Conservation (phyloP, 495 filamentous ascomycete species). For the Aspergillus panamensis region DNA sequence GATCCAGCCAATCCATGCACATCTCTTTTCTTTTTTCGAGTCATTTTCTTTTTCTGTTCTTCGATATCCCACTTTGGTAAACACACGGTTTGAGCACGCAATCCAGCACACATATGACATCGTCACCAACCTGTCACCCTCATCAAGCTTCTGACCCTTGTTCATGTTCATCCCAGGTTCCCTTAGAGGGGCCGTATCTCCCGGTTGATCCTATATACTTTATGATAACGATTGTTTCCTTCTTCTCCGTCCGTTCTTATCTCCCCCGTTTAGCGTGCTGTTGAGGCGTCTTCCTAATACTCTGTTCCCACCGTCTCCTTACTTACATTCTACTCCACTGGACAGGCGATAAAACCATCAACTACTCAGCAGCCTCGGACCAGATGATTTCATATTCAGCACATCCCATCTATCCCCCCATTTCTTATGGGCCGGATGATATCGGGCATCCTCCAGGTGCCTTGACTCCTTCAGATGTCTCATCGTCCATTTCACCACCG, state of each 20-base stretch:
- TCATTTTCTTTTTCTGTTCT: constrained; percentile 4
- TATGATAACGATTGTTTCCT: constrained; percentile 6
- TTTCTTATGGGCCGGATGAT: constrained; percentile 43
- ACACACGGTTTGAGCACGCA: constrained; percentile 39
- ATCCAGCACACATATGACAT: constrained; percentile 41
- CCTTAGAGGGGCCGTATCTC: constrained; percentile 8
- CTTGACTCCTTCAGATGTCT: constrained; percentile 46
- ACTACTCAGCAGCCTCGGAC: constrained; percentile 39
- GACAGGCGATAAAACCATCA: constrained; percentile 41
- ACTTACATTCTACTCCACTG: constrained; percentile 31
- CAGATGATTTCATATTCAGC: constrained; percentile 46
- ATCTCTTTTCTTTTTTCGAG: constrained; percentile 2
- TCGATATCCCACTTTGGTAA: constrained; percentile 16
- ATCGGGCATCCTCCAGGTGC: constrained; percentile 38
- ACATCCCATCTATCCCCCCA: constrained; percentile 45
- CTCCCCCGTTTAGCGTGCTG: constrained; percentile 6
- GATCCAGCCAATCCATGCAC: constrained; percentile 9
- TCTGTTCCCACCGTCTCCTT: constrained; percentile 1
- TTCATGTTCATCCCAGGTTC: constrained; percentile 10
- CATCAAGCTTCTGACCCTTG: constrained; percentile 21
- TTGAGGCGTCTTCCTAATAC: background rate
- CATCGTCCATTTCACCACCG: constrained; percentile 46
- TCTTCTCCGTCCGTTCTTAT: constrained; percentile 9
- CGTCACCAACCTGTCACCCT: constrained; percentile 24
- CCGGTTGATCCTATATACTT: constrained; percentile 9